Conservation (phyloP, 805 yeast genomes). For the Candida boleticola region DNA sequence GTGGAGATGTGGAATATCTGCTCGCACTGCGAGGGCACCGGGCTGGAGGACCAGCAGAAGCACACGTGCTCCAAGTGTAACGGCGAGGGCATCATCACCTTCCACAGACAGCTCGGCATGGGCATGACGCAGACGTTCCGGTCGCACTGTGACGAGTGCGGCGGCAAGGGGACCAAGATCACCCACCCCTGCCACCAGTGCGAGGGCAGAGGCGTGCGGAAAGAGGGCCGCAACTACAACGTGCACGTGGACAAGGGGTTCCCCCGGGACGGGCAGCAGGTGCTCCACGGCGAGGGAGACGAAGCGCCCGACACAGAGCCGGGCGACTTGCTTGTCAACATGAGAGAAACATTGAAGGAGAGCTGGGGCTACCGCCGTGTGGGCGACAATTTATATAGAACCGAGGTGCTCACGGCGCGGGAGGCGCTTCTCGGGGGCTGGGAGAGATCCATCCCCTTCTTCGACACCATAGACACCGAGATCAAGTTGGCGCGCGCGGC, state of each 20-base stretch:
- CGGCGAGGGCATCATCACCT: constrained; percentile 70
- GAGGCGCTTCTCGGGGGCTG: constrained; percentile 84
- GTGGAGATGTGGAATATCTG: constrained; percentile 75
- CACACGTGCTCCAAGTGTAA: constrained; percentile 66
- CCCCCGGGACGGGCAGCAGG: constrained; percentile 55
- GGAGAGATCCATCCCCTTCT: constrained; percentile 62
- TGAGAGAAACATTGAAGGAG: constrained; percentile 52
- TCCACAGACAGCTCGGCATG: constrained; percentile 77
- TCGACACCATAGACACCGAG: constrained; percentile 57
- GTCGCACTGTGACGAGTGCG: constrained; percentile 74
- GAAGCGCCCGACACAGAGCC: constrained; percentile 77
- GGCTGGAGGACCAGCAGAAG: constrained; percentile 74
- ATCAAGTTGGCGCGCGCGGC: constrained; percentile 44
- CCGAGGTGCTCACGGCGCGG: constrained; percentile 67
- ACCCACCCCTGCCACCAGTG: constrained; percentile 67
- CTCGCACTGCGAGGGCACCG: constrained; percentile 76
- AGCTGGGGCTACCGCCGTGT: constrained; percentile 87
- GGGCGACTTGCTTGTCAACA: constrained; percentile 71
- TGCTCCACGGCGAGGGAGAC: constrained; percentile 75
- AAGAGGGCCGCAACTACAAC: constrained; percentile 54
- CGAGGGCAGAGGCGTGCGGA: constrained; percentile 63
- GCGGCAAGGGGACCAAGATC: constrained; percentile 71
- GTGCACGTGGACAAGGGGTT: constrained; percentile 71
- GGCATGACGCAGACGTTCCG: constrained; percentile 88
- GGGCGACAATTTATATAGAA: constrained; percentile 70